Evolutionary conservation across 2,329 filamentous ascomycete genomes (phyloP), one percentile per base, ranked within the genome.

Genomic region (Fusarium sp.): DNA sequence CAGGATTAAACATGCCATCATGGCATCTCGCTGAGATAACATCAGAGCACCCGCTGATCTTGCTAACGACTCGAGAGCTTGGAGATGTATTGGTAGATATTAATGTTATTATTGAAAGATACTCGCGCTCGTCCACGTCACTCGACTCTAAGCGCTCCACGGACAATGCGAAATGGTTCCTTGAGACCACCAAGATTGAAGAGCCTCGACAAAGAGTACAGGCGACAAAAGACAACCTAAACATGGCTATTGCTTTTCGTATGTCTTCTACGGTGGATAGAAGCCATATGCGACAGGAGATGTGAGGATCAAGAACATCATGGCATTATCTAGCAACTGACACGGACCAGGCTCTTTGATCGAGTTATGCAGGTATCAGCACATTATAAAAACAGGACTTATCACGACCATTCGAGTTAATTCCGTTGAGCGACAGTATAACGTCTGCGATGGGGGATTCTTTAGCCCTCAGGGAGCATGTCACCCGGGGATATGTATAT

Each of bases 361-460:
- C 43, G 38, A 0, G n/a, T 65, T 0, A 51, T 34, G 0, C 62
- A 54, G 2, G 2, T 19, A 19, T 19, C 3, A 3, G 19, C 3
- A 3, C 19, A 19, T 19, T 19, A 19, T 19, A 3, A 2, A 19
- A 19, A 19, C 19, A 19, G 19, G 19, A 19, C 19, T 19, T 19
- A 19, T 19, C 19, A 19, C 19, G 19, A 19, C 19, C 19, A 2
- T 19, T 19, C 19, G 19, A 19, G 19, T 19, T 13, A 0, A 12
- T 67, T 0, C 0, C 2, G 1, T 5, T 0, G 0, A 0, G 0
- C 0, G 0, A 13, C 0, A 0, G 0, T 0, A 2, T 39, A 0
- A 56, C 32, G 35, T 0, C 1, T 0, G 12, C 3, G 0, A 4
- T 54, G 0, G 0, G 1, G 0, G 0, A 8, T 0, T 49, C 56